A percentile compares a stretch with the other conserved stretches of the same genome.
These are phyloP conservation scores for Austroboletus festivus DNA, from an alignment of 768 basidiomycete genomes.

Conservation along the genomic window DNA sequence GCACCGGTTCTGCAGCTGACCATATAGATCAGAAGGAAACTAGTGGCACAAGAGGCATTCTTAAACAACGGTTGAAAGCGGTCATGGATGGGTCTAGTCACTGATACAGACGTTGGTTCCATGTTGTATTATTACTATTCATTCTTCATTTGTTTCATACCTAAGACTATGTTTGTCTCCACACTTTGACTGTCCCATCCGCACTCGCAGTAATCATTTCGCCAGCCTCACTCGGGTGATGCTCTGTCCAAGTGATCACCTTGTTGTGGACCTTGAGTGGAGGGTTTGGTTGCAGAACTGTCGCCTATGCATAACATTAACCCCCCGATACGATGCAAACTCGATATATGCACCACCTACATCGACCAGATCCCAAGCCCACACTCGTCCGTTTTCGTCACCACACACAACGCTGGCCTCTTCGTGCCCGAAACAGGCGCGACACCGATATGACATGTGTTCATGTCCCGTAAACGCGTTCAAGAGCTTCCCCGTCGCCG, in stretches of 20 bases:
- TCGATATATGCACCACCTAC: constrained; percentile 42
- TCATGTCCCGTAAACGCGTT: constrained; percentile 81
- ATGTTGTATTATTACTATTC: constrained; percentile 23
- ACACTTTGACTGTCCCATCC: constrained; percentile 90
- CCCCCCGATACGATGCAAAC: background rate
- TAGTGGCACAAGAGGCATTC: constrained; percentile 10
- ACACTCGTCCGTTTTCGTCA: constrained; percentile 85
- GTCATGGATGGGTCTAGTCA: constrained; percentile 27
- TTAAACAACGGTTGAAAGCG: constrained; percentile 31
- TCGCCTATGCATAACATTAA: constrained; percentile 50
- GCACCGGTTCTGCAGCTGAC: constrained; percentile 24
- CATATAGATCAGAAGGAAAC: constrained; percentile 20
- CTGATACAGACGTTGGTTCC: constrained; percentile 7
- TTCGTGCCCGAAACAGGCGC: constrained; percentile 77
- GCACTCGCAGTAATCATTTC: constrained; percentile 89
- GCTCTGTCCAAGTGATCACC: constrained; percentile 65
- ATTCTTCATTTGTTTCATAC: background rate
- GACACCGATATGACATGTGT: constrained; percentile 73
- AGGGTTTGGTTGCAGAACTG: constrained; percentile 64
- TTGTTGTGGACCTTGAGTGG: constrained; percentile 70
- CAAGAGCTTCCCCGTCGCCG: constrained; percentile 73
- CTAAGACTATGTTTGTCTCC: constrained; percentile 49
- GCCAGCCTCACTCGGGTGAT: constrained; percentile 75
- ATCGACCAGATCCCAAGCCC: constrained; percentile 92
- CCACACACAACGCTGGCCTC: constrained; percentile 84